Evolutionary conservation across 495 filamentous ascomycete species (phyloP), one percentile per base, ranked within the genome.

Genomic region (Penicillium longicatenatum): DNA sequence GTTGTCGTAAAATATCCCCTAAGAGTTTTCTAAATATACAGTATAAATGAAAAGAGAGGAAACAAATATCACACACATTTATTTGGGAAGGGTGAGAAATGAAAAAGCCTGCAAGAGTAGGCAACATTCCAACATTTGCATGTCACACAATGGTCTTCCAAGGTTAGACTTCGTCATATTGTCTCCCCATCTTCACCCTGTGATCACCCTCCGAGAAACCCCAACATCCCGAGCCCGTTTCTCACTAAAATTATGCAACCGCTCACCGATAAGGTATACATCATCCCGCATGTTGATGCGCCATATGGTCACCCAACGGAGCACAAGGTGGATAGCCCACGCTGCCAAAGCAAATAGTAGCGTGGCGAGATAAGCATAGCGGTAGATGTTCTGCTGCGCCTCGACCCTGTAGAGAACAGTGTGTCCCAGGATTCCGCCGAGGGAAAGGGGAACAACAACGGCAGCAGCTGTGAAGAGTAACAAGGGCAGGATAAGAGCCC

Each of bases 201-300:
- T 78, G 50, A 73, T 76, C 39, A 78, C 68, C 14, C 71, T 71
- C 35, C 71, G 66, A 43, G 72, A 64, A 4, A 75, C 74, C 35
- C 74, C 75, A 6, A 76, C 75, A 55, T 79, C 74, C 45, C 68
- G 69, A 16, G 72, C 70, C 44, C 73, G 68, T 43, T 77, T 78
- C 57, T 87, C 91, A 2, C 90, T 89, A 73, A 94, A 94, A 68
- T 97, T 97, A 68, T 97, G 93, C 59, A 99, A 74, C 31, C 92
- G 77, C 75, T 98, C 92, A 2, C 94, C 94, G 65, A 97, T 94
- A 60, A 98, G 75, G 66, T 98, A 99, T 8, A 96, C 93, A 72
- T 99, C 94, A 67, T 99, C 94, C 31, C 88, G 76, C 48, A 99
- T 92, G 61, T 84, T 85, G 65, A 85, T 81, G 67, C 89, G 85